Base-by-base conservation (phyloP, 768 basidiomycete species). In the Lactarius deliciosus region DNA sequence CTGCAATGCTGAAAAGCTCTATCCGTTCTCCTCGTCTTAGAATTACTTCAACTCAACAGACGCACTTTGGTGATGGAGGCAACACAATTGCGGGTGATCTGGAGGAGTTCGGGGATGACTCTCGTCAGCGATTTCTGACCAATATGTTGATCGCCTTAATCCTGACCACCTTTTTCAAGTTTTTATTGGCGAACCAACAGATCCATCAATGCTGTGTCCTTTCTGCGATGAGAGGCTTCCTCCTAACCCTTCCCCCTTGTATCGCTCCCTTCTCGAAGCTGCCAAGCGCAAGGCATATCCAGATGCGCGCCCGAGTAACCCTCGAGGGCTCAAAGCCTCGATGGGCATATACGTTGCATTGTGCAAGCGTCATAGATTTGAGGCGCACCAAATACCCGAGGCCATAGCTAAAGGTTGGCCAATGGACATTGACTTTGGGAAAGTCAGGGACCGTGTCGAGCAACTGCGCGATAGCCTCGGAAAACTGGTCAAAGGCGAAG, bases 321-420 rank as follows among this genome's bases (percentile, higher is more conserved):
- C 86, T 8, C 77, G 85, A 15, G 92, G 91, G 4, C 78, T 92
- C 60, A 79, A 74, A 47, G 83, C 83, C 5, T 75, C 79, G 0
- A 73, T 83, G 57, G 76, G 82, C 0, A 76, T 80, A 11, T 94
- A 87, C 71, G 82, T 90, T 55, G 79, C 81, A 3, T 83, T 90
- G 0, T 94, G 92, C 72, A 88, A 90, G 70, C 82, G 91, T 5
- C 92, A 94, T 77, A 82, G 83, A 8, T 93, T 92, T 68, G 92
- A 94, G 76, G 83, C 80, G 22, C 77, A 87, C 63, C 83, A 88
- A 64, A 77, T 94, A 3, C 92, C 92, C 0, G 82, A 87, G 68
- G 92, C 92, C 5, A 79, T 86, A 60, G 74, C 76, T 40, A 83
- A 83, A 62, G 90, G 91, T 5, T 94, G 92, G 92, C 92, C 92